Conservation (phyloP, 108 stramenopile species). For the Skeletonema marinoi region DNA sequence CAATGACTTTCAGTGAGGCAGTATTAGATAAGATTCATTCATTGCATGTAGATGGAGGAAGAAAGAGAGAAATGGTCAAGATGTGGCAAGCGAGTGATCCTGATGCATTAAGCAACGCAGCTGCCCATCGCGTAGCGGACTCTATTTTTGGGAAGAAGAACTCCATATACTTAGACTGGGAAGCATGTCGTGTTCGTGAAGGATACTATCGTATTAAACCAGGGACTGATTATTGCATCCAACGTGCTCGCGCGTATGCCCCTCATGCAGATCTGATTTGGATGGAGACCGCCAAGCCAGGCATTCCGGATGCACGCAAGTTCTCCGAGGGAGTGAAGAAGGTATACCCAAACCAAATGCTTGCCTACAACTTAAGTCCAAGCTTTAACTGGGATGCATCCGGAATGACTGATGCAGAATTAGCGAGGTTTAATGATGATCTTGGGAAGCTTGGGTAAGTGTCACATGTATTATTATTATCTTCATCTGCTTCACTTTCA, state of each 20-base stretch:
- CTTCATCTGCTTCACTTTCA: neutral
- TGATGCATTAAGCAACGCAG: slow-evolving; percentile 77
- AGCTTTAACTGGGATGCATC: slow-evolving; percentile 97
- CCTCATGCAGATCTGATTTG: slow-evolving; percentile 92
- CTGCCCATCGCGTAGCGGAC: slow-evolving; percentile 83
- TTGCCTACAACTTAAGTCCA: slow-evolving; percentile 95
- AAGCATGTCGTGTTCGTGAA: slow-evolving; percentile 91
- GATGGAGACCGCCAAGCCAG: slow-evolving; percentile 93
- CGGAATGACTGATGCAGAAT: slow-evolving; percentile 84
- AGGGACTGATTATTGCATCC: slow-evolving; percentile 92
- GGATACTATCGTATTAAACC: slow-evolving; percentile 92
- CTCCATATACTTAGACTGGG: slow-evolving; percentile 93
- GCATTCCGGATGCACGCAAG: slow-evolving; percentile 79
- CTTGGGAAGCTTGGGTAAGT: slow-evolving; percentile 89
- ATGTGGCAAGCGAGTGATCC: slow-evolving; percentile 86
- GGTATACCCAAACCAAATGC: slow-evolving; percentile 86
- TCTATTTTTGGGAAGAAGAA: slow-evolving; percentile 80
- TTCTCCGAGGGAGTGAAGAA: slow-evolving; percentile 78
- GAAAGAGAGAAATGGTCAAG: slow-evolving; percentile 62
- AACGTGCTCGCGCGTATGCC: slow-evolving; percentile 91
- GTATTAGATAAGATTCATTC: slow-evolving; percentile 72
- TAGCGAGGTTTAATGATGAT: slow-evolving; percentile 88
- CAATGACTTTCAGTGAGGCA: slow-evolving; percentile 90
- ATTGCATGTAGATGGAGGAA: slow-evolving; percentile 31
- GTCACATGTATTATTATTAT: slow-evolving; percentile 64